phyloP scores from a whole-genome alignment of 176 grass and related monocot species.

The Olyra latifolia region DNA sequence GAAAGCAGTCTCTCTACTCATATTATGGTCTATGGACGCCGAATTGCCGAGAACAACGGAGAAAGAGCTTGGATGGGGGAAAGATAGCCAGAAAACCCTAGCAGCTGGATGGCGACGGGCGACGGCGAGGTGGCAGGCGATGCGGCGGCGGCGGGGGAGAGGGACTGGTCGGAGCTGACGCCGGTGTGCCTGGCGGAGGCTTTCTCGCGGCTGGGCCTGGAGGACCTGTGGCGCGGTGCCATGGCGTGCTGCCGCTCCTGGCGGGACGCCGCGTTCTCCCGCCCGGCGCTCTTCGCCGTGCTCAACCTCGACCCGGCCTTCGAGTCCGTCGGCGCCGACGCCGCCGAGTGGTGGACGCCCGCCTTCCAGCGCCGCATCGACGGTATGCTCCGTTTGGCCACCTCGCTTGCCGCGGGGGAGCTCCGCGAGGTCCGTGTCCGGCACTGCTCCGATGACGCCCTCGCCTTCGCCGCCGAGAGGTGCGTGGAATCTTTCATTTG shows the following conservation, averaged over 20 bases:
- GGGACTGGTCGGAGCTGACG: constrained; percentile 83
- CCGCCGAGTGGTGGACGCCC: constrained; percentile 80
- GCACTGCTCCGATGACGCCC: constrained; percentile 78
- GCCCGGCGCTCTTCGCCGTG: constrained; percentile 44
- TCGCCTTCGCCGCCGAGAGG: constrained; percentile 67
- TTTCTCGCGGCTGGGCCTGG: constrained; percentile 58
- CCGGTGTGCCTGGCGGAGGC: constrained; percentile 68
- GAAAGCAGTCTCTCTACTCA: too few species aligned
- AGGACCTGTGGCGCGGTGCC: constrained; percentile 74
- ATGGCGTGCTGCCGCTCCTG: constrained; percentile 79
- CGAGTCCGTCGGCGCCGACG: constrained; percentile 42
- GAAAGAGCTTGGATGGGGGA: neutral
- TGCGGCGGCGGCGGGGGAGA: constrained; percentile 3
- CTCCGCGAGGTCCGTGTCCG: constrained; percentile 59
- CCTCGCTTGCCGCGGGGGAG: constrained; percentile 50
- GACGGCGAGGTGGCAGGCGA: neutral
- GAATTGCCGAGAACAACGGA: too few species aligned
- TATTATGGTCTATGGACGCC: too few species aligned
- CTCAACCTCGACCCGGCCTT: constrained; percentile 75
- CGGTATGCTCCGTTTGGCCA: constrained; percentile 70
- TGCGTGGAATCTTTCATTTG: constrained; percentile 20
- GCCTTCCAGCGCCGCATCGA: constrained; percentile 88
- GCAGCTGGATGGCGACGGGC: constrained; percentile 19
- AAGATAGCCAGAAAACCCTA: neutral
- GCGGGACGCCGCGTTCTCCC: constrained; percentile 60